Evolutionary conservation across 1,284 basidiomycete species (phyloP).

Genomic region (Tetrapyrgos nigripes): DNA sequence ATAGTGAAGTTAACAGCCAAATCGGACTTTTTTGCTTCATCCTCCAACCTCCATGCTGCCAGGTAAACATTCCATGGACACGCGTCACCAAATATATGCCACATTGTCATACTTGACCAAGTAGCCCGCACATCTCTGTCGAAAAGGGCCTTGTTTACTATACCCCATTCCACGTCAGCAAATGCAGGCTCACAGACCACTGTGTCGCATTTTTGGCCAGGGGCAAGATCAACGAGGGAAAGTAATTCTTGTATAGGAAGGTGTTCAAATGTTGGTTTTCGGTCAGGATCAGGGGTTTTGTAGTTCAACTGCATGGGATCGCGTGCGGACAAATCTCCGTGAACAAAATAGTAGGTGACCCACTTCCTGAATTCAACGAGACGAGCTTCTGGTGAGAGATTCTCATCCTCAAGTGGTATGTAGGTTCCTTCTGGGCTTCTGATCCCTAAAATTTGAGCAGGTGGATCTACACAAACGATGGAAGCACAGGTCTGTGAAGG

Average conservation of each 20-base stretch:
- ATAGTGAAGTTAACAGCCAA: neutral
- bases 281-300: neutral
- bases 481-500: neutral
- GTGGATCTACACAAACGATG: constrained; percentile 14
- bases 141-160: constrained; percentile 2
- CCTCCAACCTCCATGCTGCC: constrained; percentile 22
- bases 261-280: constrained; percentile 8
- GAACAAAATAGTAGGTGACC: constrained; percentile 23
- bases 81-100: constrained; percentile 18
- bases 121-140: constrained; percentile 1
- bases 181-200: neutral
- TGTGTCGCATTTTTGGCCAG: constrained; percentile 10
- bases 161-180: neutral
- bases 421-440: constrained; percentile 14
- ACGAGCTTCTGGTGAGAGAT: constrained; percentile 15
- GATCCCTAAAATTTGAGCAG: constrained; percentile 17
- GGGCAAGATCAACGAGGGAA: constrained; percentile 8
- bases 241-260: constrained; percentile 6
- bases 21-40: constrained; percentile 6
- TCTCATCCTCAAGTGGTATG: constrained; percentile 15
- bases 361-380: constrained; percentile 23
- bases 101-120: constrained; percentile 20
- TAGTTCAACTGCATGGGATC: constrained; percentile 15
- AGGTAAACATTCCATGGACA: constrained; percentile 16
- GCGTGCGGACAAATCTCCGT: constrained; percentile 22